phyloP scores from a whole-genome alignment of 805 yeast species.

The Lipomyces yamadae region DNA sequence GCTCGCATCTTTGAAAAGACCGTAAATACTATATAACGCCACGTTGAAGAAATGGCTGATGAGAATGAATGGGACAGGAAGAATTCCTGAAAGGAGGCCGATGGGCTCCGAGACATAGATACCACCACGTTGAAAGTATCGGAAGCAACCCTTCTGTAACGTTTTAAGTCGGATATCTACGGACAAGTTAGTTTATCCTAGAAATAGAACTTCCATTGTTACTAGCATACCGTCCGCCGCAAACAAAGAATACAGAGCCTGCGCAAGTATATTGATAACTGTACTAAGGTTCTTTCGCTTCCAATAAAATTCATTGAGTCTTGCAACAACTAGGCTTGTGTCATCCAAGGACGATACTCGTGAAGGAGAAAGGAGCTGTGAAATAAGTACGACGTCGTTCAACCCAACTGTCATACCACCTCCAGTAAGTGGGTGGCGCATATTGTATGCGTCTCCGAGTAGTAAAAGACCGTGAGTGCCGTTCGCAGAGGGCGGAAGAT shows the following conservation, averaged over 20 bases:
- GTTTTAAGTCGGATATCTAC: conserved; percentile 52
- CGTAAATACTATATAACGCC: conserved; percentile 76
- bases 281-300: conserved; percentile 79
- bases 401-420: conserved; percentile 99
- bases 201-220: neutral
- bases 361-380: conserved; percentile 63
- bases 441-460: conserved; percentile 91
- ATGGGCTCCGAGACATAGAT: conserved; percentile 77
- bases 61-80: conserved; percentile 73
- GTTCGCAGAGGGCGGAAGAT: conserved; percentile 74
- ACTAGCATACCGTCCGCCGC: conserved; percentile 68
- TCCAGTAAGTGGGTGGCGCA: conserved; percentile 98
- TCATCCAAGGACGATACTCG: conserved; percentile 61
- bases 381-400: conserved; percentile 76
- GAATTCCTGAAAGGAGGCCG: conserved; percentile 78
- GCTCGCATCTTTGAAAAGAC: conserved; percentile 27
- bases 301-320: conserved; percentile 69
- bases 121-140: conserved; percentile 85
- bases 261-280: conserved; percentile 86
- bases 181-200: neutral
- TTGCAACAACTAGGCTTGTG: conserved; percentile 59
- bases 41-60: conserved; percentile 89
- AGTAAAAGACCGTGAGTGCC: conserved; percentile 74
- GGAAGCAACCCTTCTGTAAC: conserved; percentile 87
- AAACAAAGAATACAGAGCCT: conserved; percentile 86